Evolutionary conservation across 2,329 filamentous ascomycete genomes (phyloP).

Genomic region (Monilinia vaccinii-corymbosi): DNA sequence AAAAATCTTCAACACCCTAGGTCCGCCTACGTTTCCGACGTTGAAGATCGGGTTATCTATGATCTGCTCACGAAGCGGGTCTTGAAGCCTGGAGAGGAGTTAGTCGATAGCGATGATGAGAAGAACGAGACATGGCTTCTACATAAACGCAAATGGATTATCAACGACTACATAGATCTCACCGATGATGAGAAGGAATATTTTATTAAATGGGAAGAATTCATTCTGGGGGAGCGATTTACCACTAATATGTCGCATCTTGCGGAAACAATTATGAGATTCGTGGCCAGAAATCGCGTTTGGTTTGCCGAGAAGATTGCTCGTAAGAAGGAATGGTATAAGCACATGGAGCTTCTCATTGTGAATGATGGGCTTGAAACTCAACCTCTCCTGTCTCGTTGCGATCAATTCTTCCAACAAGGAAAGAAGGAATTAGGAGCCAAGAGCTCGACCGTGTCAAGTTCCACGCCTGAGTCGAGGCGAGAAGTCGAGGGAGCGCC

Average conservation of each 20-base stretch:
- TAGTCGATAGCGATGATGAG: constrained; percentile 26
- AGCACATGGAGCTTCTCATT: constrained; percentile 17
- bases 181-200: constrained; percentile 27
- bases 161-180: constrained; percentile 26
- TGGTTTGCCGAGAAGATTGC: constrained; percentile 21
- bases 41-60: constrained; percentile 20
- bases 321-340: constrained; percentile 19
- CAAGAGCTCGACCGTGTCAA: background rate
- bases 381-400: constrained; percentile 6
- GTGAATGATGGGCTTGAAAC: constrained; percentile 10
- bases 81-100: constrained; percentile 22
- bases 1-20: background rate
- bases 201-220: constrained; percentile 25
- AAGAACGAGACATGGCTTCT: constrained; percentile 27
- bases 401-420: constrained; percentile 6
- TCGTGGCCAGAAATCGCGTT: constrained; percentile 18
- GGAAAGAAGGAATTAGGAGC: background rate
- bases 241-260: constrained; percentile 19
- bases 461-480: background rate
- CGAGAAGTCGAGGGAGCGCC: background rate
- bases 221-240: constrained; percentile 19
- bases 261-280: constrained; percentile 16
- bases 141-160: constrained; percentile 24
- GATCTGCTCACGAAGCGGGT: constrained; percentile 24
- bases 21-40: constrained; percentile 14